Evolutionary conservation across 805 yeast genomes (phyloP), one percentile per base, ranked within the genome.

Genomic region (Dipodascus albidus): DNA sequence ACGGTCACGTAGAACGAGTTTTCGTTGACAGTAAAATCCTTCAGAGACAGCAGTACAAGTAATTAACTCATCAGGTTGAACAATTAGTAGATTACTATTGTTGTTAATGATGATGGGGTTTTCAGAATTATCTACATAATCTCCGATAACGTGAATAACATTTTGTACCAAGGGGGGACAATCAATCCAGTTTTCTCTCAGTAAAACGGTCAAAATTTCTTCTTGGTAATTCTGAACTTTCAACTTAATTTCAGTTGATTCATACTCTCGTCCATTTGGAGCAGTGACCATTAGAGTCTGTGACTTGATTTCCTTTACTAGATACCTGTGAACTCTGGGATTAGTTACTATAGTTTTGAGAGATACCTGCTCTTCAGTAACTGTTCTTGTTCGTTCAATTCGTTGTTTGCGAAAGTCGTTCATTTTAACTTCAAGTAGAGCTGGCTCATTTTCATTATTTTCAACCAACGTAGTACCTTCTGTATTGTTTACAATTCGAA

Each of bases 1-100:
- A 48, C 82, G 70, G 24, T 76, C 72, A 31, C 72, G 70, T 2
- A 91, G 66, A 0, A 87, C 81, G 0, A 91, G 79, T 55, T 82
- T 78, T 53, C 99, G 71, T 27, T 80, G 72, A 63, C 99, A 93
- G 19, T 71, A 74, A 27, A 87, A 70, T 1, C 91, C 83, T 47
- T 85, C 85, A 0, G 96, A 83, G 0, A 89, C 78, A 2, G 83
- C 70, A 0, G 98, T 93, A 1, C 96, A 89, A 0, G 96, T 79
- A 0, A 91, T 69, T 11, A 93, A 68, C 2, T 79, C 68, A 64
- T 93, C 98, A 0, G 99, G 99, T 58, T 85, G 79, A 76, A 93
- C 77, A 20, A 91, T 75, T 24, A 90, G 67, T n/a, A 89, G 64
- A 59, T 84, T 81, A 27, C 75, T 75, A 33, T 74, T 68, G 54